Conservation (phyloP, 768 basidiomycete genomes). For the Pleurotus tuoliensis region DNA sequence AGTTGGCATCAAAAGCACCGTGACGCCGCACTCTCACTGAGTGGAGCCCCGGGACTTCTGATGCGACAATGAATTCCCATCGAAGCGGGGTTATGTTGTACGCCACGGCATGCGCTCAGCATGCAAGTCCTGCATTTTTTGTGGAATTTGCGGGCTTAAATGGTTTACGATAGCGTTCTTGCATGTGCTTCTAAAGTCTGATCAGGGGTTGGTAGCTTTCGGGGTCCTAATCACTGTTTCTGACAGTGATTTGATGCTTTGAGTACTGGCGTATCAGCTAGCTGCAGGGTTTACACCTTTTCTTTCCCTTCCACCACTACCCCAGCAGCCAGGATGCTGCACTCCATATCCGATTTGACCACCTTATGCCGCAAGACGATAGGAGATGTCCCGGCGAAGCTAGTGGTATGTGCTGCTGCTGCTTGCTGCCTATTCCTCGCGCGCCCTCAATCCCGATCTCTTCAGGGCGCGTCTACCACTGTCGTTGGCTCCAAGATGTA, state of each 20-base stretch:
- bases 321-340: conserved; percentile 36
- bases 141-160: no score
- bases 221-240: not conserved
- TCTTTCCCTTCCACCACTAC: not conserved
- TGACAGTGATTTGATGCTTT: not conserved
- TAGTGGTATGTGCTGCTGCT: conserved; percentile 58
- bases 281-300: not conserved
- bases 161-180: no score
- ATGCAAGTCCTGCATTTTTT: no score
- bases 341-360: conserved; percentile 87
- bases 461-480: conserved; percentile 85
- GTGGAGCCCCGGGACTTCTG: no score
- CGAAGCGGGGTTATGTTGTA: no score
- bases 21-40: no score
- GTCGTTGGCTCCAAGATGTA: conserved; percentile 86
- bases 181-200: not conserved
- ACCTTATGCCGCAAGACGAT: conserved; percentile 80
- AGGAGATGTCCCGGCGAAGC: conserved; percentile 84
- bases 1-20: no score
- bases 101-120: no score
- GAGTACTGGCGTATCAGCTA: not conserved
- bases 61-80: no score
- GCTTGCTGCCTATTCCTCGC: not conserved
- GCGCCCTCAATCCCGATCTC: conserved; percentile 2
- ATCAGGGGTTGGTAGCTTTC: not conserved